Conservation (phyloP, 108 stramenopile species). For the Cyclotella sp. region DNA sequence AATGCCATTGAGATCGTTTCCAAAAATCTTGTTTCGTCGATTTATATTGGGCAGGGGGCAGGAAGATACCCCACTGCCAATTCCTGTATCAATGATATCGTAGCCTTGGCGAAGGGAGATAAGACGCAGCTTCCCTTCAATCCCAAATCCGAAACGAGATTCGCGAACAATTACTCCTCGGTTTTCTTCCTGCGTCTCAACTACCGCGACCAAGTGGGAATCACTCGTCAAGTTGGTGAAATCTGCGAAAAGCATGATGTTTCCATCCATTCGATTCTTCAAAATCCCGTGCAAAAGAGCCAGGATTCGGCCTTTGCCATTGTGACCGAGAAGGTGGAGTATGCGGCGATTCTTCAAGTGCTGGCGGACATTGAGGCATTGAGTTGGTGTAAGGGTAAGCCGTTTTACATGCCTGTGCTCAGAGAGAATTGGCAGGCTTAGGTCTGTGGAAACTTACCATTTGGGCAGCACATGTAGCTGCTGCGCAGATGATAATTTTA, state of each 20-base stretch:
- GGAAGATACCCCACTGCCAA: conserved; percentile 92
- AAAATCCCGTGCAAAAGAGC: conserved; percentile 76
- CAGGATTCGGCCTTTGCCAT: conserved; percentile 86
- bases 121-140: conserved; percentile 76
- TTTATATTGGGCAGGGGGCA: conserved; percentile 90
- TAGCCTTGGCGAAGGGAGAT: conserved; percentile 85
- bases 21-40: conserved; percentile 71
- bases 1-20: conserved; percentile 88
- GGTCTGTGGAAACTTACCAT: not conserved
- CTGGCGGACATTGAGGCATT: conserved; percentile 75
- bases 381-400: conserved; percentile 84
- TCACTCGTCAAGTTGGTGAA: conserved; percentile 85
- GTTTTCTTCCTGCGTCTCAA: conserved; percentile 85
- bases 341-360: conserved; percentile 68
- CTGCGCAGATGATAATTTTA: no score
- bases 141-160: conserved; percentile 48
- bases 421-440: conserved; percentile 68
- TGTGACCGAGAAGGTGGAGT: conserved; percentile 83
- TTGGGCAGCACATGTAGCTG: no score
- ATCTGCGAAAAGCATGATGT: conserved; percentile 86
- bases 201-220: conserved; percentile 78
- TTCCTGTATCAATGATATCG: conserved; percentile 85
- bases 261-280: conserved; percentile 87
- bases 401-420: conserved; percentile 89
- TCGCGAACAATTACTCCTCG: conserved; percentile 82